phyloP scores from a whole-genome alignment of 805 yeast species.

The Candida suzukii region DNA sequence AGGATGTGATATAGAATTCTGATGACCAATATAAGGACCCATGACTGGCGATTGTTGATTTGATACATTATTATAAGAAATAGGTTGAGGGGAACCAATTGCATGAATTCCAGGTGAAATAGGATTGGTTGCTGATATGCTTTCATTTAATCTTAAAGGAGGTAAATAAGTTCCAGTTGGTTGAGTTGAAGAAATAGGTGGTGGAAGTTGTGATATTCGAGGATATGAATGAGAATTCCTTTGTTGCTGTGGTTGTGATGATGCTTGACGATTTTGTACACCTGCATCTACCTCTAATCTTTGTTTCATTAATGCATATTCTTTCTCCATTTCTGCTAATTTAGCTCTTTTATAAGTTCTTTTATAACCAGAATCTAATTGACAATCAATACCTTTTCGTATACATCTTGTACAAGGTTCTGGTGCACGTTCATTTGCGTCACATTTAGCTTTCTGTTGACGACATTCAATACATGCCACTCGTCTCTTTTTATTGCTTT shows the following conservation, averaged over 20 bases:
- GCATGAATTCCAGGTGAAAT: background rate
- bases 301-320: slow-evolving; percentile 56
- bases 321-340: slow-evolving; percentile 75
- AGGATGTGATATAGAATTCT: background rate
- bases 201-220: slow-evolving; percentile 2
- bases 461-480: slow-evolving; percentile 95
- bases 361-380: slow-evolving; percentile 73
- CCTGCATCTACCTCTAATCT: slow-evolving; percentile 7
- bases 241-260: background rate
- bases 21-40: background rate
- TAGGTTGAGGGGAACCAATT: background rate
- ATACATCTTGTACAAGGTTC: slow-evolving; percentile 77
- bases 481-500: background rate
- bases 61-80: background rate
- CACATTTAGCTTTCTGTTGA: slow-evolving; percentile 90
- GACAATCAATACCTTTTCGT: slow-evolving; percentile 63
- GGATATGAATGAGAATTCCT: slow-evolving; percentile 9
- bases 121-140: background rate
- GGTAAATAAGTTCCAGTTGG: background rate
- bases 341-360: slow-evolving; percentile 85
- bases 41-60: background rate
- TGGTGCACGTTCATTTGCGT: slow-evolving; percentile 71
- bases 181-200: slow-evolving; percentile 2
- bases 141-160: background rate
- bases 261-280: background rate